These are phyloP conservation scores for Sutorius eximius DNA, from an alignment of 1,284 basidiomycete species.

Conservation along the genomic window DNA sequence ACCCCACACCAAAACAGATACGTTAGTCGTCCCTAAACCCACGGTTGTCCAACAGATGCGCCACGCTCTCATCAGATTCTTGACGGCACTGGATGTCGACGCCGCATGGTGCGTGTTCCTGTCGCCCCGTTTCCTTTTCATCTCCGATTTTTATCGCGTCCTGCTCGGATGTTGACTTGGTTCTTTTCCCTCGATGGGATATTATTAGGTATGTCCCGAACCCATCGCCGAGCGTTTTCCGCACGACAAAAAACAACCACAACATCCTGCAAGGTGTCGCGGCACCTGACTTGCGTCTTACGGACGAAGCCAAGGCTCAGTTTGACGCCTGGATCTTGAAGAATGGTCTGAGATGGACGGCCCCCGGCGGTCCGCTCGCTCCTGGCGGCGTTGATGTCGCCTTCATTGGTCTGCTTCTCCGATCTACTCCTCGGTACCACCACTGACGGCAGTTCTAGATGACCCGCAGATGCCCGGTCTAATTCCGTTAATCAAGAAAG, in stretches of 20 bases:
- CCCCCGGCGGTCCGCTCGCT: slow-evolving; percentile 76
- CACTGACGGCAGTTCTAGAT: slow-evolving; percentile 43
- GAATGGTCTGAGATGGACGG: slow-evolving; percentile 78
- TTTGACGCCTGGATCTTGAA: slow-evolving; percentile 89
- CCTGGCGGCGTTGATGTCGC: slow-evolving; percentile 79
- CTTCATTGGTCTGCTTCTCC: slow-evolving; percentile 64
- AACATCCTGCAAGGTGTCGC: slow-evolving; percentile 87
- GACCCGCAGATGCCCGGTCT: slow-evolving; percentile 86
- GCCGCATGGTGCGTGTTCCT: slow-evolving; percentile 65
- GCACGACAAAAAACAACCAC: slow-evolving; percentile 91
- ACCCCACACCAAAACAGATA: slow-evolving; percentile 2
- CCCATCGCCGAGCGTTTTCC: slow-evolving; percentile 82
- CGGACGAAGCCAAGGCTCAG: slow-evolving; percentile 69
- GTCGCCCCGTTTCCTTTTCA: slow-evolving; percentile 1
- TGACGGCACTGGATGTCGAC: slow-evolving; percentile 75
- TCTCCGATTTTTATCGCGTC: slow-evolving; percentile 6
- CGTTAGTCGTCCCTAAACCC: slow-evolving; percentile 21
- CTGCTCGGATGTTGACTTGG: slow-evolving; percentile 4
- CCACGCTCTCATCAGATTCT: slow-evolving; percentile 83
- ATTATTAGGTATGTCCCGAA: slow-evolving; percentile 80
- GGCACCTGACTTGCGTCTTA: slow-evolving; percentile 68
- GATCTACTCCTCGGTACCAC: not conserved
- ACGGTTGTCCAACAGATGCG: slow-evolving; percentile 61
- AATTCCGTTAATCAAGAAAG: slow-evolving; percentile 82
- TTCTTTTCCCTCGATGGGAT: not conserved